phyloP scores from a whole-genome alignment of 2,329 filamentous ascomycete genomes.

The Pseudocercospora ulei region DNA sequence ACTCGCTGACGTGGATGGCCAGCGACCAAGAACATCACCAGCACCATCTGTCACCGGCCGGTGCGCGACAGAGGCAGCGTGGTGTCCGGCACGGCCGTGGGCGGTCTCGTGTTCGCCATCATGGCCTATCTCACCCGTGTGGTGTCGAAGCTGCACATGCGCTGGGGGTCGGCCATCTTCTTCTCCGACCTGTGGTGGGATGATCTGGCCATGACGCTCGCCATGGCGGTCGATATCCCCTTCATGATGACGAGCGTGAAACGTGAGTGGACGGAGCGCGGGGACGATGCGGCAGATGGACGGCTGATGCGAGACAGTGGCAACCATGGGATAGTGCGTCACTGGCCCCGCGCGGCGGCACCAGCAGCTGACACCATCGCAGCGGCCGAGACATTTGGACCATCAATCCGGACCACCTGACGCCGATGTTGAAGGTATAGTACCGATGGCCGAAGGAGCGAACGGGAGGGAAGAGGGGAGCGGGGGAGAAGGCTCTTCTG shows the following conservation, averaged over 20 bases:
- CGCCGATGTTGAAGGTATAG: constrained; percentile 9
- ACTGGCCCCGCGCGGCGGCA: neutral
- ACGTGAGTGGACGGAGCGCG: neutral
- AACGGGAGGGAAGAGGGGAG: neutral
- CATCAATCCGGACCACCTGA: constrained; percentile 14
- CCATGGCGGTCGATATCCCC: constrained; percentile 11
- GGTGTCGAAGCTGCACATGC: constrained; percentile 16
- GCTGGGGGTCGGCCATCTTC: neutral
- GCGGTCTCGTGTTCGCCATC: constrained; percentile 12
- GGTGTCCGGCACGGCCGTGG: constrained; percentile 3
- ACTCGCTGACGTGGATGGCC: neutral
- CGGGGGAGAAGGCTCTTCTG: too few species aligned
- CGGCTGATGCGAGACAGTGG: neutral
- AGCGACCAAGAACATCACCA: constrained; percentile 18
- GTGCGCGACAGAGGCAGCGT: constrained; percentile 8
- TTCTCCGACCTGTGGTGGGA: constrained; percentile 15
- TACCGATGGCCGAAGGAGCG: neutral
- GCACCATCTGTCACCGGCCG: constrained; percentile 15
- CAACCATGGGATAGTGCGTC: neutral
- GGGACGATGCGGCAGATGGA: too few species aligned
- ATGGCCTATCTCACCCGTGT: constrained; percentile 13
- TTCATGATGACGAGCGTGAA: neutral
- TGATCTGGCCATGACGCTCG: constrained; percentile 16
- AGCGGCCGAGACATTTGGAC: constrained; percentile 17
- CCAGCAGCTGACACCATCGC: constrained; percentile 3